Evolutionary conservation across 139 green algal species (phyloP), one percentile per base, ranked within the genome.

Genomic region (Chlamydomonas sp.): DNA sequence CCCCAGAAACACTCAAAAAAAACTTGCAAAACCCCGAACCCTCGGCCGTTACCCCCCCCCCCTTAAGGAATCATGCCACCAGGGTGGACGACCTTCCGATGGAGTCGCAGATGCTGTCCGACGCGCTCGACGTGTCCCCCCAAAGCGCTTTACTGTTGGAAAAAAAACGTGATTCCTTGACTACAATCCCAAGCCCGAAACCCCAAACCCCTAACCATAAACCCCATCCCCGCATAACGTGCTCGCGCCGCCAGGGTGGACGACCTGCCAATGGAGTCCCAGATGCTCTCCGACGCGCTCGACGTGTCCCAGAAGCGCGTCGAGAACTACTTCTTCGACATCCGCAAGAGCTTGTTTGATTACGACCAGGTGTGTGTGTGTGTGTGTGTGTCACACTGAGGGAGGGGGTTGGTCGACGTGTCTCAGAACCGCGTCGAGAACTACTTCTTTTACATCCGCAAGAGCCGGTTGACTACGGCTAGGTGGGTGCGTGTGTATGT

Each of bases 391-490:
- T n/a, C n/a, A n/a, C n/a, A n/a, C n/a, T n/a, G n/a, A n/a, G n/a
- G n/a, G n/a, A n/a, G n/a, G n/a, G n/a, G n/a, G n/a, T n/a, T n/a
- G n/a, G n/a, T n/a, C n/a, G n/a, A n/a, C n/a, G n/a, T n/a, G n/a
- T n/a, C n/a, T n/a, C 95, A 99, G 85, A 91, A 90, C 73, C 95
- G 97, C 72, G 92, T 95, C 8, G 92, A 99, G 84, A 81, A 83
- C 13, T 99, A 98, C 82, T 99, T 98, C 76, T 98, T 95, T 73
- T 94, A 99, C 83, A 96, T 96, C 69, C 85, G 95, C 65, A 96
- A 95, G 84, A 54, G 36, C 37, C 57, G 13, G 54, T 69, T 57
- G 62, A 69, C 37, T 69, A 69, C 37, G 62, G 57, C 35, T 37
- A 69, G n/a, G n/a, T n/a, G n/a, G n/a, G n/a, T n/a, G n/a, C n/a